Conservation (phyloP, 2,329 filamentous ascomycete genomes). For the Pseudophaeomoniella oleicola region DNA sequence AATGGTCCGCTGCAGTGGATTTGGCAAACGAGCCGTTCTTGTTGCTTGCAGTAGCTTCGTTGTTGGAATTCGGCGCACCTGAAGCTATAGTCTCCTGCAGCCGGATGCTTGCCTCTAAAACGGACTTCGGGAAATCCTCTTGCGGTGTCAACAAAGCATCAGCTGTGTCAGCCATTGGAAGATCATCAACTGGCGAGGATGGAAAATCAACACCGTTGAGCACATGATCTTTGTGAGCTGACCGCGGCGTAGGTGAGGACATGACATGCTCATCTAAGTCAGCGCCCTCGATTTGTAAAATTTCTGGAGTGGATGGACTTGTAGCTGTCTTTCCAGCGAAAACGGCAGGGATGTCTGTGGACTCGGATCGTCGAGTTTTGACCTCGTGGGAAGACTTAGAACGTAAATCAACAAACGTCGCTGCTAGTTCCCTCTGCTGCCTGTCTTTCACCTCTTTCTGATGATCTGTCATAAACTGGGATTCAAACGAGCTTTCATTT, state of each 20-base stretch:
- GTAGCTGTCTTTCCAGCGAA: slow-evolving; percentile 8
- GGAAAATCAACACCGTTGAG: slow-evolving; percentile 11
- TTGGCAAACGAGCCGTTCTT: too few species aligned
- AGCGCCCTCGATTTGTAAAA: slow-evolving; percentile 7
- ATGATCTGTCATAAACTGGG: slow-evolving; percentile 62
- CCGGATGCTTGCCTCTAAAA: neutral
- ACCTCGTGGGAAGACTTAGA: slow-evolving; percentile 32
- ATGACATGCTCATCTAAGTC: slow-evolving; percentile 7
- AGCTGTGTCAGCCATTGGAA: slow-evolving; percentile 8
- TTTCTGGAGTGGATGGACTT: slow-evolving; percentile 9
- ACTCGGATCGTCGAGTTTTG: slow-evolving; percentile 2
- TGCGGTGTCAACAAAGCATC: slow-evolving; percentile 7
- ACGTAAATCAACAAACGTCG: slow-evolving; percentile 53
- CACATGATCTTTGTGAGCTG: slow-evolving; percentile 6
- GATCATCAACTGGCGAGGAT: slow-evolving; percentile 10
- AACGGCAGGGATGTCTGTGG: slow-evolving; percentile 4
- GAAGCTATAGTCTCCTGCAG: slow-evolving; percentile 1
- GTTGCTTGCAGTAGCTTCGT: neutral
- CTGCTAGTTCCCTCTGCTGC: slow-evolving; percentile 48
- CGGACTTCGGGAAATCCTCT: neutral
- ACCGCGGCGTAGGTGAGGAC: slow-evolving; percentile 12
- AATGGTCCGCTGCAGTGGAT: too few species aligned
- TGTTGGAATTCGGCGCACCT: neutral
- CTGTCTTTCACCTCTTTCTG: slow-evolving; percentile 65
- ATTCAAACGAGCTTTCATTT: slow-evolving; percentile 36